Conservation (phyloP, 2,329 filamentous ascomycete genomes). For the Diaporthe citrichinensis region DNA sequence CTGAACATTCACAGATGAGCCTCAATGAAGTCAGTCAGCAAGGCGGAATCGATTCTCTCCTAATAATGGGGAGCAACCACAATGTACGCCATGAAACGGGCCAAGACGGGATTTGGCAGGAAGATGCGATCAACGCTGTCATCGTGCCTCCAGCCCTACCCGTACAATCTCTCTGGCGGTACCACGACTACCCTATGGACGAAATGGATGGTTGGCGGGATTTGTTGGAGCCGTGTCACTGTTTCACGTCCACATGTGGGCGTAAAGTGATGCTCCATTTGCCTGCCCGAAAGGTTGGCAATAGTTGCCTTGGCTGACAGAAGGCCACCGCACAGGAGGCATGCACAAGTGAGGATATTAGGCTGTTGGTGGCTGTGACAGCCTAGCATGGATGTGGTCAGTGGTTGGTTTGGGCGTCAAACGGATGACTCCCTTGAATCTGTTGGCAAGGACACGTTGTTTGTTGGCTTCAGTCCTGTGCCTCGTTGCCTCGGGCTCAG, state of each 20-base stretch:
- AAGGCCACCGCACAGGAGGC: not conserved
- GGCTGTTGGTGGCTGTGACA: constrained; percentile 7
- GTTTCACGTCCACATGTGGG: not conserved
- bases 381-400: not conserved
- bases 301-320: not conserved
- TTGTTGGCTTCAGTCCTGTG: not conserved
- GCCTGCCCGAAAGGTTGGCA: not conserved
- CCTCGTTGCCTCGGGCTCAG: not conserved
- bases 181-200: no score
- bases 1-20: not conserved
- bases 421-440: not conserved
- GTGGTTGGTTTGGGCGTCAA: not conserved
- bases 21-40: not conserved
- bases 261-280: not conserved
- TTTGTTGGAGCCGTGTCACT: not conserved
- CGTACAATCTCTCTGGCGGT: not conserved
- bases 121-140: constrained; percentile 6
- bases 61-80: no score
- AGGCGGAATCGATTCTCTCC: not conserved
- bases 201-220: no score
- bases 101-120: not conserved
- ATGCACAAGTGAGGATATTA: not conserved
- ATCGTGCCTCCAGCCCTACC: not conserved
- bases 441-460: not conserved
- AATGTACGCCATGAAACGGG: not conserved